Evolutionary conservation across 495 filamentous ascomycete genomes (phyloP).

Genomic region (Tirmania nivea): DNA sequence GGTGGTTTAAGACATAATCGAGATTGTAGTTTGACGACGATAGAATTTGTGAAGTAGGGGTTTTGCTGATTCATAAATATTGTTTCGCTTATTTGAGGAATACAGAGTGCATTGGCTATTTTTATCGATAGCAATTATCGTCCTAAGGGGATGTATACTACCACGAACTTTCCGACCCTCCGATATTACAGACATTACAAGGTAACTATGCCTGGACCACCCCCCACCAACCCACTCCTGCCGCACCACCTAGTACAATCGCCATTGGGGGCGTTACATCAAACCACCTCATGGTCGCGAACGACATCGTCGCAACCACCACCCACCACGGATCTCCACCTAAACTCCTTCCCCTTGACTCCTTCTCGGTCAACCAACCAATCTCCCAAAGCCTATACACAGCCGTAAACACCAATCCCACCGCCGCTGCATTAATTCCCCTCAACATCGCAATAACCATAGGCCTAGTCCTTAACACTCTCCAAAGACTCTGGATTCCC

Average conservation of each 20-base stretch:
- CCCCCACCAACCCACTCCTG: constrained; percentile 46
- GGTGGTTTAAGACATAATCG: neutral
- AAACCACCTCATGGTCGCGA: constrained; percentile 42
- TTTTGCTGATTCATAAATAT: too few relatives aligned
- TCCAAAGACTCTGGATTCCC: constrained; percentile 52
- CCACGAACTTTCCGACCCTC: too few relatives aligned
- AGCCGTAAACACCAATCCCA: constrained; percentile 62
- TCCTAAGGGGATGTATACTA: too few relatives aligned
- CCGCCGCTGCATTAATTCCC: constrained; percentile 54
- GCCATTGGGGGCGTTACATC: constrained; percentile 34
- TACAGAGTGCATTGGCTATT: too few relatives aligned
- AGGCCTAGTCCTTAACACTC: constrained; percentile 29
- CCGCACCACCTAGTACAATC: constrained; percentile 41
- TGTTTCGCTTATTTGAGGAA: too few relatives aligned
- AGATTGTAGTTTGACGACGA: too few relatives aligned
- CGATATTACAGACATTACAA: too few relatives aligned
- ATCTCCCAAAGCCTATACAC: constrained; percentile 71
- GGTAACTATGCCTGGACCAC: constrained; percentile 21
- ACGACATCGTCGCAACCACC: constrained; percentile 40
- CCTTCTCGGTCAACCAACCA: constrained; percentile 38
- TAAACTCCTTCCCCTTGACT: constrained; percentile 30
- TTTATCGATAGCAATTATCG: too few relatives aligned
- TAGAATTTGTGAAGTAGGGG: too few relatives aligned
- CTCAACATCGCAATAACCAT: constrained; percentile 37
- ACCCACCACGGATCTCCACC: constrained; percentile 57